Evolutionary conservation across 164 flowering plant species (phyloP).

Genomic region (Sedum album): DNA sequence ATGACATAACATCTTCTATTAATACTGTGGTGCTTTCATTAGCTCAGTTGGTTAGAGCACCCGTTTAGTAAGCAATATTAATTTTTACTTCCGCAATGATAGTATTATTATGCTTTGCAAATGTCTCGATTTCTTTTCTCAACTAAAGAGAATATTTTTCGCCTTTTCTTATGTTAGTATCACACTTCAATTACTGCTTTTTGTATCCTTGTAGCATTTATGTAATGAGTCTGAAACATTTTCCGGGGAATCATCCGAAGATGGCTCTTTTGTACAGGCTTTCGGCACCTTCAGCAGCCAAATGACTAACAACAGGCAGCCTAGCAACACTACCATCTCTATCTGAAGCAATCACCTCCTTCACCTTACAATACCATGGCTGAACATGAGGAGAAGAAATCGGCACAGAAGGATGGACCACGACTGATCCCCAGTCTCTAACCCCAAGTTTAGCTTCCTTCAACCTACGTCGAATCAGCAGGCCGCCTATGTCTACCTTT

Average conservation of each 20-base stretch:
- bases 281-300: conserved; percentile 73
- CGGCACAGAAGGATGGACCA: conserved; percentile 38
- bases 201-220: too few species aligned
- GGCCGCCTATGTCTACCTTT: conserved; percentile 59
- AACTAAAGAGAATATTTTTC: too few species aligned
- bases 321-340: conserved; percentile 18
- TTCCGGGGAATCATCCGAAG: conserved; percentile 1
- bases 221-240: too few species aligned
- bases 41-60: conserved; percentile 93
- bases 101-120: too few species aligned
- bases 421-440: conserved; percentile 88
- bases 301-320: conserved; percentile 30
- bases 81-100: too few species aligned
- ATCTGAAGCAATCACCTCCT: conserved; percentile 31
- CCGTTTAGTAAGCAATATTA: conserved; percentile 99
- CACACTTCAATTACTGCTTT: too few species aligned
- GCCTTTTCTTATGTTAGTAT: too few species aligned
- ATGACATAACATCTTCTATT: too few species aligned
- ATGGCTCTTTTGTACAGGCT: conserved; percentile 54
- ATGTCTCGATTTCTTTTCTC: too few species aligned
- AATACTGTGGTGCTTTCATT: too few species aligned
- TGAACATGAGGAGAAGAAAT: conserved; percentile 38
- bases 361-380: conserved; percentile 85
- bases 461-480: conserved; percentile 61
- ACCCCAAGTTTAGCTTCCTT: conserved; percentile 55